phyloP scores from a whole-genome alignment of 257 asterid genomes.

The Dorcoceras hygrometricum region DNA sequence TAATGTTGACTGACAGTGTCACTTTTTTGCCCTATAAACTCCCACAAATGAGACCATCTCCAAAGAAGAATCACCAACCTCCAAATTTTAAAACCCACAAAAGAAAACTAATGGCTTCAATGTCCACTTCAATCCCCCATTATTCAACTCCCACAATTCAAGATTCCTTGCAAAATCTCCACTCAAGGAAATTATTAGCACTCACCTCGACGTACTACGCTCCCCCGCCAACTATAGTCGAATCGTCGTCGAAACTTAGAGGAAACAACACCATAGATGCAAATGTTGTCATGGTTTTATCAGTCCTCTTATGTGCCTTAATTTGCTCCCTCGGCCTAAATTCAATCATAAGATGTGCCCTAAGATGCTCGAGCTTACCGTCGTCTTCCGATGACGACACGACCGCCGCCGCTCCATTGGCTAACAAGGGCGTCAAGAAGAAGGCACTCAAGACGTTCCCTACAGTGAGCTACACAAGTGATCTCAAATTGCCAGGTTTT shows the following conservation, averaged over 20 bases:
- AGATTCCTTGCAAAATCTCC: slow-evolving; percentile 22
- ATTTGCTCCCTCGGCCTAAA: slow-evolving; percentile 59
- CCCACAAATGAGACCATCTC: slow-evolving; percentile 28
- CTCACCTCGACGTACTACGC: slow-evolving; percentile 29
- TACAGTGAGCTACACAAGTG: slow-evolving; percentile 32
- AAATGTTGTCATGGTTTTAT: slow-evolving; percentile 53
- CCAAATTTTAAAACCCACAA: not conserved
- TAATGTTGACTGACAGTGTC: slow-evolving; percentile 15
- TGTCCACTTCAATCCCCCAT: slow-evolving; percentile 13
- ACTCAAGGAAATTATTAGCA: slow-evolving; percentile 42
- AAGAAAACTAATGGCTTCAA: slow-evolving; percentile 26
- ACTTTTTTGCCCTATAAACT: slow-evolving; percentile 31
- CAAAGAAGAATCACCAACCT: slow-evolving; percentile 15
- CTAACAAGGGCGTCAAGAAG: slow-evolving; percentile 49
- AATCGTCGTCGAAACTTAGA: not conserved
- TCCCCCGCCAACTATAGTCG: slow-evolving; percentile 27
- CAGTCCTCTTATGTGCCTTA: slow-evolving; percentile 55
- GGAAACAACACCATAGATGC: slow-evolving; percentile 42
- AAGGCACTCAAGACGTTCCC: slow-evolving; percentile 53
- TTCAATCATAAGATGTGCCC: slow-evolving; percentile 53
- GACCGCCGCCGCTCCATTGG: slow-evolving; percentile 19
- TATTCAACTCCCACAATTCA: slow-evolving; percentile 22
- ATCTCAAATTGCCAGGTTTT: slow-evolving; percentile 33
- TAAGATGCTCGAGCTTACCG: slow-evolving; percentile 40
- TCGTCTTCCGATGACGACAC: slow-evolving; percentile 18